Percentiles rank a stretch among this genome's conserved stretches.
Evolutionary conservation across 495 filamentous ascomycete species (phyloP).

Genomic region (Xeromyces bisporus): DNA sequence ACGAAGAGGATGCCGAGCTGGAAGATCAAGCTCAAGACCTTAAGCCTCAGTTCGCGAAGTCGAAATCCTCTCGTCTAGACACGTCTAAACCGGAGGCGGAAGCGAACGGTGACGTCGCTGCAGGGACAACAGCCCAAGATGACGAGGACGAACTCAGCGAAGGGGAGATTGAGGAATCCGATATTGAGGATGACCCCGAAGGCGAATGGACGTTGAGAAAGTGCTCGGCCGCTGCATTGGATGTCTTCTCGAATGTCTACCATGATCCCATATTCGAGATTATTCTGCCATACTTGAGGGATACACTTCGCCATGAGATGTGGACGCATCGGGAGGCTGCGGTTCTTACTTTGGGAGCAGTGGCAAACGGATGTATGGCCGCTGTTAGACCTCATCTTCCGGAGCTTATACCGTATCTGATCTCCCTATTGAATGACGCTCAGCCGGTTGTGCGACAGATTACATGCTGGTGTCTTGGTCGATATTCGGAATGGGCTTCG

Average conservation of each 20-base stretch:
- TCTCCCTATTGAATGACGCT: slow-evolving; percentile 65
- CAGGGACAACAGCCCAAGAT: slow-evolving; percentile 21
- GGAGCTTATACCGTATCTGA: slow-evolving; percentile 77
- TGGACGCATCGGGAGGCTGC: slow-evolving; percentile 92
- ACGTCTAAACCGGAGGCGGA: slow-evolving; percentile 29
- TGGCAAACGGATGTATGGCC: slow-evolving; percentile 87
- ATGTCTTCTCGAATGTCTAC: slow-evolving; percentile 86
- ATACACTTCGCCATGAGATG: slow-evolving; percentile 71
- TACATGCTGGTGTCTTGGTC: slow-evolving; percentile 91
- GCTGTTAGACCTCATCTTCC: slow-evolving; percentile 82
- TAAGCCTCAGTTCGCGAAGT: slow-evolving; percentile 81
- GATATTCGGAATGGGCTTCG: slow-evolving; percentile 89
- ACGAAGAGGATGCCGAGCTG: slow-evolving; percentile 76
- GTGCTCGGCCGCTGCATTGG: slow-evolving; percentile 90
- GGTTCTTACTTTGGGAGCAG: slow-evolving; percentile 84
- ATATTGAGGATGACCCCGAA: slow-evolving; percentile 57
- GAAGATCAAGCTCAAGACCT: slow-evolving; percentile 87
- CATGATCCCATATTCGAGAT: slow-evolving; percentile 73
- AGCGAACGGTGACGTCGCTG: slow-evolving; percentile 35
- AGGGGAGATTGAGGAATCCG: slow-evolving; percentile 74
- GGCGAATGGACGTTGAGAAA: slow-evolving; percentile 93
- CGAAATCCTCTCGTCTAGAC: slow-evolving; percentile 35
- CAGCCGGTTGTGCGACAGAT: slow-evolving; percentile 95
- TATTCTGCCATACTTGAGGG: slow-evolving; percentile 81
- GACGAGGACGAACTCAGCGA: slow-evolving; percentile 68